Conservation (phyloP, 106 monocot species). For the Narthecium ossifragum region DNA sequence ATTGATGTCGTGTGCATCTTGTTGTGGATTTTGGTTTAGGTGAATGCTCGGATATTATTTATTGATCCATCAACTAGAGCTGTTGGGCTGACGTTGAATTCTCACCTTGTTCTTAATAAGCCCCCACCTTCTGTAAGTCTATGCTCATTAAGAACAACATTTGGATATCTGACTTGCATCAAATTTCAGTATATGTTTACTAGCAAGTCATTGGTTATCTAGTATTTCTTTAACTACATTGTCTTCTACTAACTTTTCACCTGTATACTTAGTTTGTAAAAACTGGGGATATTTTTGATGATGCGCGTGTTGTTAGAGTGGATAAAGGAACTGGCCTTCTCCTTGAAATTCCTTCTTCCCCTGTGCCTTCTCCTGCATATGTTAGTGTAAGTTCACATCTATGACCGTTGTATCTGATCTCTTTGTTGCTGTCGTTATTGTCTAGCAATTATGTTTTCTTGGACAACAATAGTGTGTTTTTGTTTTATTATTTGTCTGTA, state of each 20-base stretch:
- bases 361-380: constrained; percentile 59
- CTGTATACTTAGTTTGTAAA: constrained; percentile 54
- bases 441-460: background rate
- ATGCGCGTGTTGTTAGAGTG: constrained; percentile 58
- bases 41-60: constrained; percentile 90
- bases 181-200: too few species aligned
- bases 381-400: constrained; percentile 49
- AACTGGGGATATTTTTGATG: constrained; percentile 90
- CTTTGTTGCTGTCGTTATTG: background rate
- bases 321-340: constrained; percentile 74
- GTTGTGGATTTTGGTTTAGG: constrained; percentile 30
- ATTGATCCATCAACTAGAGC: constrained; percentile 88
- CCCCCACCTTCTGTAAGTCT: constrained; percentile 67
- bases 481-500: background rate
- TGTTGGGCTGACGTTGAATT: constrained; percentile 83
- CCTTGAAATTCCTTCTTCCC: constrained; percentile 71
- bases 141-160: too few species aligned
- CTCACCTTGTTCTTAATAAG: constrained; percentile 45
- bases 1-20: too few species aligned
- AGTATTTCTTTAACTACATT: background rate
- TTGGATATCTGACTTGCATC: too few species aligned
- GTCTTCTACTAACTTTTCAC: background rate
- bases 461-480: background rate
- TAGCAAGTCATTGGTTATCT: background rate
- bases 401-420: background rate